Base-by-base conservation (phyloP, 2,329 filamentous ascomycete genomes). In the Westerdykella aurantiaca region DNA sequence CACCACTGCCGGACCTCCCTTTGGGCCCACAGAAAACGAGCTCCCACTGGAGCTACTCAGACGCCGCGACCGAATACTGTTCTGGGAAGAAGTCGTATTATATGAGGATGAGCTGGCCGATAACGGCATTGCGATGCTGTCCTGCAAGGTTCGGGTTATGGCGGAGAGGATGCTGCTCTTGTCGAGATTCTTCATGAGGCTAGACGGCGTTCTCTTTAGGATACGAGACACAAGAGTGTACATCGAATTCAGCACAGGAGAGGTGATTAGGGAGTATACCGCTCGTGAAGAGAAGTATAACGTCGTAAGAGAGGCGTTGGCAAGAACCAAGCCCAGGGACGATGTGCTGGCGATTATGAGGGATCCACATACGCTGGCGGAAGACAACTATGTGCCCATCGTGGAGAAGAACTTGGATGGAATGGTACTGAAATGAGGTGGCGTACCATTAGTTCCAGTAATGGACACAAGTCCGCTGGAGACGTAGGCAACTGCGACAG, bases 51-150 rank as follows among this genome's bases (percentile, higher is more conserved):
- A 91, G 57, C 78, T 97, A 34, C 78, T 98, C 40, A 88, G 85
- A 65, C 81, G 87, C 25, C 86, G 88, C 12, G 93, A 98, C 64
- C 93, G 93, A 0, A 98, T 98, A 52, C 72, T 95, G 5, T 96
- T 97, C 76, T 95, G 94, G 64, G 91, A 97, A 70, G 89, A 97
- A 58, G 88, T 98, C 33, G 82, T 96, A 57, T 77, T 98, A 38
- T 98, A 95, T 67, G 93, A 98, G 72, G 94, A 94, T 70, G 93
- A 98, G 73, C 79, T 98, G 38, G 93, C 95, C 48, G 93, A 98
- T 68, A 98, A 98, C 63, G 93, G 93, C 48, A 93, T 97, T 56
- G 88, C 88, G 23, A 78, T 96, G 63, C 76, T 94, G 46, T 94
- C 84, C 49, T 88, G 86, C 69, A 98, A 98, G 74, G 74, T 97